Evolutionary conservation across 805 yeast species (phyloP).

Genomic region (Myxozyma kluyveri): DNA sequence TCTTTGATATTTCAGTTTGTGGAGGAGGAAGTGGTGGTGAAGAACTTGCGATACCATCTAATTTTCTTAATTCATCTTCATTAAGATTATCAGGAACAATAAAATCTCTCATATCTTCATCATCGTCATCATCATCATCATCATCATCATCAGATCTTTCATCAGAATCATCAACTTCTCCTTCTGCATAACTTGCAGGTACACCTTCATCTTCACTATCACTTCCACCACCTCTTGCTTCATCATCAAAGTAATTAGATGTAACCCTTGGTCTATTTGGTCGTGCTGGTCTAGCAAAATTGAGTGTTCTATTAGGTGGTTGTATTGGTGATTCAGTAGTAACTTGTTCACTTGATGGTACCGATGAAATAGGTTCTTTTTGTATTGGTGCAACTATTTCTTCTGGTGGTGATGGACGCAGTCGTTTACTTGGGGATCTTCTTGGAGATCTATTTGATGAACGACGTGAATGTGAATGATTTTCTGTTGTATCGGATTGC

Average conservation of each 20-base stretch:
- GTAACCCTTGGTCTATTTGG: neutral
- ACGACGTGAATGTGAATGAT: slow-evolving; percentile 4
- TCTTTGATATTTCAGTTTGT: no score
- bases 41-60: neutral
- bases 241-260: neutral
- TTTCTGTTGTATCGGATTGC: neutral
- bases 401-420: neutral
- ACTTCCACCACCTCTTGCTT: neutral
- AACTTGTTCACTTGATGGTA: neutral
- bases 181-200: neutral
- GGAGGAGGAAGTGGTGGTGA: no score
- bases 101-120: neutral
- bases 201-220: neutral
- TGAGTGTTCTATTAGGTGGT: neutral
- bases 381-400: neutral
- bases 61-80: neutral
- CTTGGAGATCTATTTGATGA: slow-evolving; percentile 14
- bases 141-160: slow-evolving; percentile 7
- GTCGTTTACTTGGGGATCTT: slow-evolving; percentile 24
- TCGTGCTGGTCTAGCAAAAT: neutral
- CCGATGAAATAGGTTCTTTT: neutral
- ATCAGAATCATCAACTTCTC: slow-evolving; percentile 8
- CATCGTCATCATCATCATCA: neutral
- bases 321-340: neutral
- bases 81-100: neutral